Conservation (phyloP, 2,329 filamentous ascomycete species). For the Coleophoma eucalyptorum region DNA sequence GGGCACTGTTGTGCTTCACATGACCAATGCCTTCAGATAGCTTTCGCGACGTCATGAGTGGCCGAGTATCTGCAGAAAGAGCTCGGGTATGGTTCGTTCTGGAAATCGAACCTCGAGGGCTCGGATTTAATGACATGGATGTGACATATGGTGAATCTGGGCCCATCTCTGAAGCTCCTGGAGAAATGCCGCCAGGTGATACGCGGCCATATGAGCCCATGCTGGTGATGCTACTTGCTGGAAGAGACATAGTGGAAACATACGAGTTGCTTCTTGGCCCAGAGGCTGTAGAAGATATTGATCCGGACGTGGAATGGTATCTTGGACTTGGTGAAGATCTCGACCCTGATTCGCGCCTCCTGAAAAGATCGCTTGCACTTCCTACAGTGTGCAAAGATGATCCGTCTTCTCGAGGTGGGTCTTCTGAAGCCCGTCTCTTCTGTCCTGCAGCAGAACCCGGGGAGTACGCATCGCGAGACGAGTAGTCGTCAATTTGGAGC, state of each 20-base stretch:
- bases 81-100: slow-evolving; percentile 28
- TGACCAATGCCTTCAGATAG: slow-evolving; percentile 35
- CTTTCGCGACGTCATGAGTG: slow-evolving; percentile 37
- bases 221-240: slow-evolving; percentile 62
- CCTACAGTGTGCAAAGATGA: slow-evolving; percentile 26
- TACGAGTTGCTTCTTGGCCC: slow-evolving; percentile 57
- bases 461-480: slow-evolving; percentile 27
- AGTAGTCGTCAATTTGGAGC: slow-evolving; percentile 48
- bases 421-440: slow-evolving; percentile 58
- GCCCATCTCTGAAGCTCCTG: slow-evolving; percentile 17
- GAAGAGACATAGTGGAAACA: slow-evolving; percentile 55
- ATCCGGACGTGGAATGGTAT: slow-evolving; percentile 54
- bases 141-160: slow-evolving; percentile 51
- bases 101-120: slow-evolving; percentile 30
- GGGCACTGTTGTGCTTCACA: slow-evolving; percentile 40
- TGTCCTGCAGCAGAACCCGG: slow-evolving; percentile 41
- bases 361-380: slow-evolving; percentile 28
- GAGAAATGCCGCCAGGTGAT: slow-evolving; percentile 35
- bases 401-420: slow-evolving; percentile 51
- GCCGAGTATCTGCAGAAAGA: slow-evolving; percentile 31
- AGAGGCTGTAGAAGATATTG: slow-evolving; percentile 63
- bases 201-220: slow-evolving; percentile 57
- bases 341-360: slow-evolving; percentile 42
- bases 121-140: slow-evolving; percentile 35
- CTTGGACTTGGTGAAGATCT: slow-evolving; percentile 49